Conservation (phyloP, 2,329 filamentous ascomycete species). For the Biscogniauxia mediterranea region DNA sequence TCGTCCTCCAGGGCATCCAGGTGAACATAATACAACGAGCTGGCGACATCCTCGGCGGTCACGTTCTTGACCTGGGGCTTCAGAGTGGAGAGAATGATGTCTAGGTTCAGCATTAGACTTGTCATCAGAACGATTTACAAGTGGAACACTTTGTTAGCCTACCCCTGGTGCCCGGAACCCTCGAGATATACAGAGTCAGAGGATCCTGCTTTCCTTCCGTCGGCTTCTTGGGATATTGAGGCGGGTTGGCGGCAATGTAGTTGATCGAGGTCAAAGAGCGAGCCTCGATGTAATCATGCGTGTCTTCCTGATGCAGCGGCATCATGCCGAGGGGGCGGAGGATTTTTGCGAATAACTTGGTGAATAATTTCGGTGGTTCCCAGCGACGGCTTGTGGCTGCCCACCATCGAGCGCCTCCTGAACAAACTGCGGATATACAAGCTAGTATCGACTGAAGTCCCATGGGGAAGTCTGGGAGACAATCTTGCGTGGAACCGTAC, state of each 20-base stretch:
- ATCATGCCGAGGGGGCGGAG: background rate
- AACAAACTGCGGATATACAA: background rate
- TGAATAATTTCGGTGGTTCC: background rate
- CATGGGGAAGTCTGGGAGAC: background rate
- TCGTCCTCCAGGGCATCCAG: constrained; percentile 63
- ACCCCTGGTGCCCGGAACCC: constrained; percentile 90
- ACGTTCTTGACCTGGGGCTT: constrained; percentile 89
- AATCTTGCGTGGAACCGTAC: background rate
- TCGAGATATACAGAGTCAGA: constrained; percentile 83
- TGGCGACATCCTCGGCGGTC: constrained; percentile 80
- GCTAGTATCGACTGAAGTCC: background rate
- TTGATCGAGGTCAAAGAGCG: constrained; percentile 79
- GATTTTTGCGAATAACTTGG: background rate
- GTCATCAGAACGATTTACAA: constrained; percentile 6
- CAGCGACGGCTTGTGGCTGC: background rate
- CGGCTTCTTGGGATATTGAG: constrained; percentile 78
- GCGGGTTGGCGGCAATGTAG: constrained; percentile 79
- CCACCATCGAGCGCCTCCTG: background rate
- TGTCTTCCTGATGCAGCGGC: constrained; percentile 7
- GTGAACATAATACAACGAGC: constrained; percentile 89
- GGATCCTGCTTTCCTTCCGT: constrained; percentile 67
- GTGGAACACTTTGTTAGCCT: constrained; percentile 27
- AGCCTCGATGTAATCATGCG: constrained; percentile 64
- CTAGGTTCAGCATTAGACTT: constrained; percentile 42
- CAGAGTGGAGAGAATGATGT: constrained; percentile 87